A percentile compares a stretch with the other conserved stretches of the same genome.
Evolutionary conservation across 805 yeast species (phyloP).

Genomic region (Barnettozyma pratensis): DNA sequence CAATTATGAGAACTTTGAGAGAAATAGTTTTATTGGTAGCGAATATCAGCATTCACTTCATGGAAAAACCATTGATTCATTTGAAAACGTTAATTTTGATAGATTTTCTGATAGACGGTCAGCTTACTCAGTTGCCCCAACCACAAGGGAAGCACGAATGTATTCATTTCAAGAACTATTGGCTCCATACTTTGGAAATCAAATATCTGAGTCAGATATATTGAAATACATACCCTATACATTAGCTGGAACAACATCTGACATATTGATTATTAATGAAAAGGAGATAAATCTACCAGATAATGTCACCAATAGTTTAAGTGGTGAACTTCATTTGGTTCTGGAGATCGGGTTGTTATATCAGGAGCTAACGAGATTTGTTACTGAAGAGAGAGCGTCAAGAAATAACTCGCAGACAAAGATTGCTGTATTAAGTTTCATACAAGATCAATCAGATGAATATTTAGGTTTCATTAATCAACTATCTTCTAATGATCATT

Average conservation of each 20-base stretch:
- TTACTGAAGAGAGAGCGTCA: constrained; percentile 27
- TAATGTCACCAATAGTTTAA: constrained; percentile 48
- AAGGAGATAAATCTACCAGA: constrained; percentile 40
- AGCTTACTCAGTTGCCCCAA: constrained; percentile 23
- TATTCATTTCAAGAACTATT: constrained; percentile 27
- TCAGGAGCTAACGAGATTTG: constrained; percentile 34
- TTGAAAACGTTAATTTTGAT: constrained; percentile 31
- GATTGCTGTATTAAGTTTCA: constrained; percentile 52
- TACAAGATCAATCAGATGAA: constrained; percentile 36
- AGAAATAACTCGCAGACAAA: constrained; percentile 45
- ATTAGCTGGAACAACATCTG: constrained; percentile 58
- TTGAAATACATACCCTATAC: constrained; percentile 46
- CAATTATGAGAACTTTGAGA: neutral
- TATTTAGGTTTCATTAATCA: constrained; percentile 41
- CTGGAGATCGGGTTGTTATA: constrained; percentile 73
- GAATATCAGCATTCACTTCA: constrained; percentile 7
- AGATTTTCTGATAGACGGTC: constrained; percentile 34
- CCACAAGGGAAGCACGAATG: constrained; percentile 5
- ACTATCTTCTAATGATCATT: constrained; percentile 34
- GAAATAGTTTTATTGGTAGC: constrained; percentile 8
- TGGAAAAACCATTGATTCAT: constrained; percentile 32
- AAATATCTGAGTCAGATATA: constrained; percentile 36
- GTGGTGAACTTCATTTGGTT: constrained; percentile 49
- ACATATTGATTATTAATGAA: constrained; percentile 41
- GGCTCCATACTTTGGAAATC: constrained; percentile 30